Base-by-base conservation (phyloP, 305 asterid species). In the Andrographis paniculata region DNA sequence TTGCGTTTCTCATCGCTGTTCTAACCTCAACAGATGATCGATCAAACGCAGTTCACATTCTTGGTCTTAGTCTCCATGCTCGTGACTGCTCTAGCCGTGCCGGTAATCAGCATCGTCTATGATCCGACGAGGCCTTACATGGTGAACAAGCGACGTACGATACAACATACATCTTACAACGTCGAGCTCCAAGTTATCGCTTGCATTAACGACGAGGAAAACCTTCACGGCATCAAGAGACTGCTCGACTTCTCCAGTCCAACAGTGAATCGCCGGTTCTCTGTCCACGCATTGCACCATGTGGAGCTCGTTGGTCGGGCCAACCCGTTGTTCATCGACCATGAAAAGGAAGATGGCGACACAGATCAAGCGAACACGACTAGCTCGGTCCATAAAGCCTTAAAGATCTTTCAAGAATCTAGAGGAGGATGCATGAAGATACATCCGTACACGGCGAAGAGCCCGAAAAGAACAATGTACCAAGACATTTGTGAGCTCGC, bases 41-140 rank as follows among this genome's bases (percentile, higher is more conserved):
- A 59, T 3, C 19, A 21, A 21, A 70, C 91, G 24, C 61, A 73
- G 22, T 67, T 72, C 66, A 52, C 93, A 28, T 37, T 79, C 62
- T 54, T 87, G 68, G 79, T 79, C 56, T 37, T 81, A 19, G 17
- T 68, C 55, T 55, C 82, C 13, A 5, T 66, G 19, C 18, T 40
- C 7, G 50, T 69, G 52, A 77, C 94, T 45, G 82, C 78, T 24
- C 9, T 79, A 44, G 51, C 58, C 8, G 66, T 87, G 9, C 94
- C 95, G 0, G 9, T 84, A 53, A 73, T 84, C 61, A 65, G 82
- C 68, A 48, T 80, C 15, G 28, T 87, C 50, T 86, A 84, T 43
- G 91, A 81, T 62, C 94, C 97, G 5, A 66, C 82, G 0, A 71
- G 79, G 64, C 97, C 97, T 18, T 87, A 87, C 53, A 75, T 78